Evolutionary conservation across 2,329 filamentous ascomycete genomes (phyloP).

Genomic region (Westerdykella aurantiaca): DNA sequence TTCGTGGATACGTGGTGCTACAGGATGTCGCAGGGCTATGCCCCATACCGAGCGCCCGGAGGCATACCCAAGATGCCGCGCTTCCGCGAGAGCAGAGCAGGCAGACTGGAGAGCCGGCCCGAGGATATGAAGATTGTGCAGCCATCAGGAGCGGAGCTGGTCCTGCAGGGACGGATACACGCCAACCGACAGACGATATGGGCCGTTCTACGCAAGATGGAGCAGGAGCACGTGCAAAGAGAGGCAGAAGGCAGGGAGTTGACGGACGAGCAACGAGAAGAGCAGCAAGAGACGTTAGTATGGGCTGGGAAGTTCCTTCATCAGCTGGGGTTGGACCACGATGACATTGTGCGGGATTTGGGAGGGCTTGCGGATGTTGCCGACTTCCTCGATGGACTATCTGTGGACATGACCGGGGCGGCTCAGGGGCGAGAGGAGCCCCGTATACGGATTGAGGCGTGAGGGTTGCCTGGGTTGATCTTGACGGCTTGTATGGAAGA

Average conservation of each 20-base stretch:
- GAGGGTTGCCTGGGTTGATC: too few species aligned
- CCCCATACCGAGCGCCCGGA: conserved; percentile 26
- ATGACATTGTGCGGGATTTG: conserved; percentile 28
- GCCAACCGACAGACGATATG: conserved; percentile 31
- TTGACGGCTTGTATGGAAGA: too few species aligned
- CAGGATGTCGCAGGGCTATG: conserved; percentile 12
- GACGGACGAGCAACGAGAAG: conserved; percentile 9
- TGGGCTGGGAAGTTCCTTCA: conserved; percentile 25
- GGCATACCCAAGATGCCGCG: conserved; percentile 29
- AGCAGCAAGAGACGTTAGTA: conserved; percentile 23
- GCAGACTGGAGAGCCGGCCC: conserved; percentile 21
- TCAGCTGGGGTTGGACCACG: conserved; percentile 27
- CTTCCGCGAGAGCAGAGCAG: conserved; percentile 17
- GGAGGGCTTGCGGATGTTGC: conserved; percentile 27
- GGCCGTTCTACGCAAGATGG: conserved; percentile 28
- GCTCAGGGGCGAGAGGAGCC: too few species aligned
- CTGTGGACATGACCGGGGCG: too few species aligned
- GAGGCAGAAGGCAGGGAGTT: conserved; percentile 10
- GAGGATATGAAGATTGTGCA: conserved; percentile 26
- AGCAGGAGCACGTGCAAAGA: conserved; percentile 22
- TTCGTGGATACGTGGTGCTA: conserved; percentile 46
- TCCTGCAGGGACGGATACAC: conserved; percentile 24
- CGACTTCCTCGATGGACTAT: conserved; percentile 9
- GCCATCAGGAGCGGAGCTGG: conserved; percentile 22
- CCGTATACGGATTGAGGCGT: too few species aligned